Conservation (phyloP, 768 basidiomycete species). For the Boletus bicolor region DNA sequence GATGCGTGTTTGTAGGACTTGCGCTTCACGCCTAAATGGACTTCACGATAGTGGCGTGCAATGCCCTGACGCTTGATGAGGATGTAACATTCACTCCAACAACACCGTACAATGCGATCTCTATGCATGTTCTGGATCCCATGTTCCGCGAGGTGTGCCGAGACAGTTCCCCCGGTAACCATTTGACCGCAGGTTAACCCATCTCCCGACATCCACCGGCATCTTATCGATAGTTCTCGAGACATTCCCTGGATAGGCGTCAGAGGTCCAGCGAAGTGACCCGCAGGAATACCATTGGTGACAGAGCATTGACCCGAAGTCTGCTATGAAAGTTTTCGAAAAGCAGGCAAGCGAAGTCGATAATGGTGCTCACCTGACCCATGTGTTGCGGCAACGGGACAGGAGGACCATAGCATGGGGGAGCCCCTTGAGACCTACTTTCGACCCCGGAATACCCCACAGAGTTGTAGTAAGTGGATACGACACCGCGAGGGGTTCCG, state of each 20-base stretch:
- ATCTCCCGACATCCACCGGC: background rate
- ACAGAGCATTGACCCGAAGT: background rate
- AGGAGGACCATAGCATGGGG: background rate
- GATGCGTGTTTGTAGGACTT: background rate
- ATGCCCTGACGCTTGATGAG: slow-evolving; percentile 4
- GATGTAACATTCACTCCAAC: slow-evolving; percentile 5
- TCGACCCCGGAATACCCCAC: background rate
- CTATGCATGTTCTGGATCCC: slow-evolving; percentile 8
- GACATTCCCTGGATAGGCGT: background rate
- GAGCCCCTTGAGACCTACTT: background rate
- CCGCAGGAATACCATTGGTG: too few relatives aligned
- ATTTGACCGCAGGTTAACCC: background rate
- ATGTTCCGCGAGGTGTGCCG: slow-evolving; percentile 13
- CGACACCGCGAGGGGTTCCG: too few relatives aligned
- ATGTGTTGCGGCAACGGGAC: background rate
- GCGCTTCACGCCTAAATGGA: slow-evolving; percentile 15
- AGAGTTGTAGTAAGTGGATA: background rate
- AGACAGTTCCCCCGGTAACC: background rate
- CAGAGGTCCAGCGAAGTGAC: background rate
- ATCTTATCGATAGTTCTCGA: background rate
- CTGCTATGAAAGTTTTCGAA: background rate
- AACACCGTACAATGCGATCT: background rate
- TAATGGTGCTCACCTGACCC: slow-evolving; percentile 4
- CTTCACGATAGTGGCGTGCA: slow-evolving; percentile 13
- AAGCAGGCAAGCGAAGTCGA: background rate